phyloP scores from a whole-genome alignment of 2,329 filamentous ascomycete genomes.

The Verticillium nonalfalfae region DNA sequence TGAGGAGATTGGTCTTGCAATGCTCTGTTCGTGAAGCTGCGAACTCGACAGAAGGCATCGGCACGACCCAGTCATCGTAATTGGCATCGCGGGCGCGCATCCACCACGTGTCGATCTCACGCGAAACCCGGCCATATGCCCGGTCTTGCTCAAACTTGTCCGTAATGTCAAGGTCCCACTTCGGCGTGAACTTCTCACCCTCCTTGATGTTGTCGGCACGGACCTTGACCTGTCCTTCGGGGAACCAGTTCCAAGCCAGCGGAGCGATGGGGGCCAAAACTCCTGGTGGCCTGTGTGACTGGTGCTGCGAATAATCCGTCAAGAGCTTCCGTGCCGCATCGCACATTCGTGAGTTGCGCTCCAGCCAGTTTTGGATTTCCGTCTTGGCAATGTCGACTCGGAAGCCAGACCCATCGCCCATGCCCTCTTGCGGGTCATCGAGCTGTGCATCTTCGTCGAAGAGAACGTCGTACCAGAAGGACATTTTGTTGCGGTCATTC shows the following conservation, averaged over 20 bases:
- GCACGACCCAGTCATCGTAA: conserved; percentile 50
- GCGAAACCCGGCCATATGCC: conserved; percentile 53
- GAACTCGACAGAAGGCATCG: conserved; percentile 55
- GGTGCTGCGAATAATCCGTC: conserved; percentile 45
- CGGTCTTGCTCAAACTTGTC: conserved; percentile 55
- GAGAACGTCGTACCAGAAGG: conserved; percentile 60
- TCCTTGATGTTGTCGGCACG: conserved; percentile 26
- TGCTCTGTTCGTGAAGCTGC: conserved; percentile 51
- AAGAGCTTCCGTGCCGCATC: conserved; percentile 48
- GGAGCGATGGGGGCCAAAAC: conserved; percentile 43
- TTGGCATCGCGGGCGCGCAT: conserved; percentile 53
- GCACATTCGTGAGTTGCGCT: conserved; percentile 53
- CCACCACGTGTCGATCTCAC: conserved; percentile 63
- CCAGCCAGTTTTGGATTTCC: conserved; percentile 57
- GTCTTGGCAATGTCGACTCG: conserved; percentile 50
- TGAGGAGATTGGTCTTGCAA: conserved; percentile 53
- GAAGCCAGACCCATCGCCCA: conserved; percentile 47
- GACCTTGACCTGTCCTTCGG: conserved; percentile 26
- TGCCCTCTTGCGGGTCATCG: conserved; percentile 42
- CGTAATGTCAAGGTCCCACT: conserved; percentile 44
- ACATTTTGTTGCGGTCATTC: conserved; percentile 64
- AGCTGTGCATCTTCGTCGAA: conserved; percentile 50
- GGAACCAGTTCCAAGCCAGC: conserved; percentile 50
- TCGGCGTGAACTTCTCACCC: conserved; percentile 35
- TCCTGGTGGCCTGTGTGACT: conserved; percentile 42